Evolutionary conservation across 352 stramenopile species (phyloP).

Genomic region (Phytophthora nicotianae): DNA sequence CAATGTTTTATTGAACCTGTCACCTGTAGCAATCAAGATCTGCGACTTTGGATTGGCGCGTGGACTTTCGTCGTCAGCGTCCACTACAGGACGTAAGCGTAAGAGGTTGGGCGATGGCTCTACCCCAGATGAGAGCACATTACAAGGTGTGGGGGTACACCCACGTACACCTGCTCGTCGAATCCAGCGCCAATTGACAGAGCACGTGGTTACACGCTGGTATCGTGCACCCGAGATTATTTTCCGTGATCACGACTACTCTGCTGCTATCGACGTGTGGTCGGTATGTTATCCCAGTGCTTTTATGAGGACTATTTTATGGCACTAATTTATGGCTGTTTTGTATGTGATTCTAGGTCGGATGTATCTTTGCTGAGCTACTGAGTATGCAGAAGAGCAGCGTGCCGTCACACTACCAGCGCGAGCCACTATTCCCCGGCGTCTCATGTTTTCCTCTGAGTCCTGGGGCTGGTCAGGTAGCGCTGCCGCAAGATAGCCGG

Average conservation of each 20-base stretch:
- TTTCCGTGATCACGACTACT: constrained; percentile 90
- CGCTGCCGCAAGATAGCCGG: constrained; percentile 81
- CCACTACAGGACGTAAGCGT: constrained; percentile 72
- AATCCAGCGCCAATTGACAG: constrained; percentile 92
- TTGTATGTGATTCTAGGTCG: constrained; percentile 61
- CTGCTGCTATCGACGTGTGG: constrained; percentile 88
- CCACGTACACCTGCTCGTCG: constrained; percentile 74
- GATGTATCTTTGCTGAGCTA: constrained; percentile 95
- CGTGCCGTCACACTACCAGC: constrained; percentile 94
- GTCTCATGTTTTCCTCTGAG: constrained; percentile 91
- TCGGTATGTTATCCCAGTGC: constrained; percentile 57
- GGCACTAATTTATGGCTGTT: constrained; percentile 11
- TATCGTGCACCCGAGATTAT: constrained; percentile 96
- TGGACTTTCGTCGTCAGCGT: constrained; percentile 68
- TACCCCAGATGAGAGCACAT: constrained; percentile 57
- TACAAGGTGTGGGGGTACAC: constrained; percentile 72
- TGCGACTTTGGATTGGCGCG: constrained; percentile 86
- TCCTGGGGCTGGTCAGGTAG: constrained; percentile 73
- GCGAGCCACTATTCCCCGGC: constrained; percentile 94
- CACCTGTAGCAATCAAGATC: constrained; percentile 87
- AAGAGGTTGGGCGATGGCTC: constrained; percentile 47
- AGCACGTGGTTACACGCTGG: constrained; percentile 96
- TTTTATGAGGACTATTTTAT: constrained; percentile 1
- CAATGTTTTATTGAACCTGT: constrained; percentile 89
- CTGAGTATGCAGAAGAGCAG: constrained; percentile 97